Evolutionary conservation across 1,284 basidiomycete genomes (phyloP), one percentile per base, ranked within the genome.

Genomic region (Leccinum proliferum): DNA sequence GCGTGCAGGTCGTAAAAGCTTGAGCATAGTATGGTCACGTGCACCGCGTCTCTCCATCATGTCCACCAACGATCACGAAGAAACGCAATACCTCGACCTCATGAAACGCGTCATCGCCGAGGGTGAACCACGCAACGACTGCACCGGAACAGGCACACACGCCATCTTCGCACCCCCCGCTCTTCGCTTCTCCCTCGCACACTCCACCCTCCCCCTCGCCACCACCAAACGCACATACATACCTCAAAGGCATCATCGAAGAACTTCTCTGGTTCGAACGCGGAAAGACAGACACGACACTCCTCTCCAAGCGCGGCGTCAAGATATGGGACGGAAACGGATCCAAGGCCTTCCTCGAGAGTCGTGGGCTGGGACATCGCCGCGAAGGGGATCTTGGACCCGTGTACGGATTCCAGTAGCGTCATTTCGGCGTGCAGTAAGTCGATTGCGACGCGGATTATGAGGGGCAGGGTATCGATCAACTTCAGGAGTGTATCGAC

Each of bases 271-370:
- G 97, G 96, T 99, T 99, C 72, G 81, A 98, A 15, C 80, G 82
- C 25, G 96, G 96, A 1, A 84, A 81, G 25, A 98, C 96, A 0
- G 93, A 98, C 76, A 88, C 92, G 0, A 87, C 81, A 8, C 69
- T 89, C 0, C 83, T 99, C 43, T 87, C 88, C 0, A 81, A 84
- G 21, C 92, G 92, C 71, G 94, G 92, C 58, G 85, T 99, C 65
- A 92, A 93, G 73, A 99, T 99, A 69, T 99, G 97, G 96, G 95
- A 98, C 73, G 96, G 95, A 0, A 99, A 99, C 69, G 96, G 94
- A 7, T 92, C 90, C 12, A 84, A 89, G 66, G 90, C 86, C 64
- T 99, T 96, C 70, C 78, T 99, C 43, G 92, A 95, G 70, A 84
- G 84, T 62, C 82, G 94, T 18, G 96, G 96, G 0, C 78, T 99